Conservation (phyloP, 2,329 filamentous ascomycete genomes). For the Fusarium pseudocircinatum region DNA sequence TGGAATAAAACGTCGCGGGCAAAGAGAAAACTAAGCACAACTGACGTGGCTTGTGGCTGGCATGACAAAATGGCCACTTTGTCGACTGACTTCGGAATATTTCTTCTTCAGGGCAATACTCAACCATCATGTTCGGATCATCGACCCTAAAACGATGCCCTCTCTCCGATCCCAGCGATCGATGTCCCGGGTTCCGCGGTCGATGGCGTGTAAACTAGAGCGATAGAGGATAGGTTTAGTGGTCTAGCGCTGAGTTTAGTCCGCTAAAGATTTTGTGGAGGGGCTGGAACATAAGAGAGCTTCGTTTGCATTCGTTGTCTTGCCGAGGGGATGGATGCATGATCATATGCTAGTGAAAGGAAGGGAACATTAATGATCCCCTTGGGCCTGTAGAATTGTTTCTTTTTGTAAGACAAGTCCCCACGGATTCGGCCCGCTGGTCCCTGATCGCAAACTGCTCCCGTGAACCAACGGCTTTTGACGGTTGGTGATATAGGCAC, state of each 20-base stretch:
- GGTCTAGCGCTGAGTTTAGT: neutral
- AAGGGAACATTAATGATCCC: conserved; percentile 16
- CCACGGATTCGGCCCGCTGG: neutral
- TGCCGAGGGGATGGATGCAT: neutral
- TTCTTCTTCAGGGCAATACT: neutral
- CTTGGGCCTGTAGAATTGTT: neutral
- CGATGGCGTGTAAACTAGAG: neutral
- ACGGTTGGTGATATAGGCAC: neutral
- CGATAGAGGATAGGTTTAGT: neutral
- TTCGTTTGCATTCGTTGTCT: neutral
- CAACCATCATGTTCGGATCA: neutral
- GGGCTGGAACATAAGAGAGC: neutral
- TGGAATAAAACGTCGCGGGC: conserved; percentile 13
- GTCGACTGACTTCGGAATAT: neutral
- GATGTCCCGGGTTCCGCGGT: neutral
- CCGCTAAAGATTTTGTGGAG: neutral
- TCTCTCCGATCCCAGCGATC: neutral
- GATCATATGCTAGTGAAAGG: neutral
- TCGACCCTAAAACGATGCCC: neutral
- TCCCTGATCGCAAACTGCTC: neutral
- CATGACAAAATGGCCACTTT: neutral
- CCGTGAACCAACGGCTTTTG: neutral
- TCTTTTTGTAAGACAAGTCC: neutral
- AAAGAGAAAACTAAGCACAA: neutral
- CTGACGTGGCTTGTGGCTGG: neutral